Conservation (phyloP, 2,329 filamentous ascomycete genomes). For the Shiraia bambusicola region DNA sequence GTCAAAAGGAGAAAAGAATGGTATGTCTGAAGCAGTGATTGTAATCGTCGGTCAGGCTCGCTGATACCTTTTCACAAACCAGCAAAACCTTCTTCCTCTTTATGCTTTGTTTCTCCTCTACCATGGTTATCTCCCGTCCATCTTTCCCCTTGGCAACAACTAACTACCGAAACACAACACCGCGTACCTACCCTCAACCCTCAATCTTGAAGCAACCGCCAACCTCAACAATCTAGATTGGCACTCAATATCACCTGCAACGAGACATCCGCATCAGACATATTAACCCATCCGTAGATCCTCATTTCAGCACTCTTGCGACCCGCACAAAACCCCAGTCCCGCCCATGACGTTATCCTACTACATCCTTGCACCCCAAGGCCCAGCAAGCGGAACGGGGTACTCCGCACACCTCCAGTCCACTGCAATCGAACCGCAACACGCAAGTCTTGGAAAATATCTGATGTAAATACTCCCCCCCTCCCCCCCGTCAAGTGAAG, state of each 20-base stretch:
- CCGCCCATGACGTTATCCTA: too few species aligned
- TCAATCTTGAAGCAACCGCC: background rate
- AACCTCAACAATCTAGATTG: constrained; percentile 6
- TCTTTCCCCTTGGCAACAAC: background rate
- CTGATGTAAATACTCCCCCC: too few species aligned
- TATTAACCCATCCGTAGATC: background rate
- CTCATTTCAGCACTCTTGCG: background rate
- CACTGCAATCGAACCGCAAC: too few species aligned
- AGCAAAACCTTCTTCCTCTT: background rate
- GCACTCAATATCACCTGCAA: constrained; percentile 9
- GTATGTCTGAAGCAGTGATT: constrained; percentile 1
- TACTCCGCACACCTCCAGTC: too few species aligned
- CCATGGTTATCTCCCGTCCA: constrained; percentile 1
- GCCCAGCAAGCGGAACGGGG: too few species aligned
- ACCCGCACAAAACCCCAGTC: background rate
- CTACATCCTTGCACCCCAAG: too few species aligned
- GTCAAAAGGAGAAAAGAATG: background rate
- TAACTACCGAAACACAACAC: background rate
- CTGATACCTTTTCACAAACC: too few species aligned
- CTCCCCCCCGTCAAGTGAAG: too few species aligned
- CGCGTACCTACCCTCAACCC: too few species aligned
- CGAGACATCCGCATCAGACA: background rate
- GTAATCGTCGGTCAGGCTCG: background rate
- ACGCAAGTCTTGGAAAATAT: too few species aligned
- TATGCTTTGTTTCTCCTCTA: constrained; percentile 1